Conservation (phyloP, 2,329 filamentous ascomycete species). For the Trichocomaceae sp. region DNA sequence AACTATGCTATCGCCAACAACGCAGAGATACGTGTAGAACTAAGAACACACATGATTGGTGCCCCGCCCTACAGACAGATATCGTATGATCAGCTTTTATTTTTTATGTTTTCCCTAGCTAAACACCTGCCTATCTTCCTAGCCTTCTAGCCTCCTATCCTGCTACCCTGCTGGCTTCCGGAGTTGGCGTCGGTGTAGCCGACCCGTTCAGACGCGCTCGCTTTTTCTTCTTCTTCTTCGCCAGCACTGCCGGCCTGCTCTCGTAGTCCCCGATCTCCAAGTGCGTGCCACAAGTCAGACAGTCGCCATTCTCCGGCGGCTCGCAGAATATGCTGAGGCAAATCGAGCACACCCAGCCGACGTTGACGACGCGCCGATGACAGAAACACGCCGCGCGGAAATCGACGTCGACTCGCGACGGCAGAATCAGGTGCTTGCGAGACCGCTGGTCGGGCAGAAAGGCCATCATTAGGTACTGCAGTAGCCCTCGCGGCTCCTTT, state of each 20-base stretch:
- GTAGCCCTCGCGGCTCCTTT: constrained; percentile 60
- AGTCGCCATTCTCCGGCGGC: constrained; percentile 57
- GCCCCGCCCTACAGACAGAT: neutral
- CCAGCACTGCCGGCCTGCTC: constrained; percentile 67
- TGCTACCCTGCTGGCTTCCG: too few relatives aligned
- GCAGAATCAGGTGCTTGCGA: constrained; percentile 62
- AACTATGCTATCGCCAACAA: neutral
- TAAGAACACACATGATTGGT: constrained; percentile 3
- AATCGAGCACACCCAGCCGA: constrained; percentile 92
- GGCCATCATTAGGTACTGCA: constrained; percentile 92
- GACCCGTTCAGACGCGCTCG: constrained; percentile 48
- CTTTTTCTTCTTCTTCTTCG: constrained; percentile 68
- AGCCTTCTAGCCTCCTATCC: too few relatives aligned
- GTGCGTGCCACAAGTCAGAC: constrained; percentile 75
- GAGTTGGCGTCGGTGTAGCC: constrained; percentile 56
- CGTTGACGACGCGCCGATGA: constrained; percentile 81
- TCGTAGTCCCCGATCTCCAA: constrained; percentile 72
- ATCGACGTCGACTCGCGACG: constrained; percentile 80
- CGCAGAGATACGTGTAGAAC: neutral
- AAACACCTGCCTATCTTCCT: too few relatives aligned
- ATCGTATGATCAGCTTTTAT: too few relatives aligned
- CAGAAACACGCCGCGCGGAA: constrained; percentile 99
- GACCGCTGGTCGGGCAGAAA: constrained; percentile 69
- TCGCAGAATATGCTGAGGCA: constrained; percentile 90
- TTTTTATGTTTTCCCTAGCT: too few relatives aligned